Base-by-base conservation (phyloP, 164 flowering plant species). In the Stephania japonica region DNA sequence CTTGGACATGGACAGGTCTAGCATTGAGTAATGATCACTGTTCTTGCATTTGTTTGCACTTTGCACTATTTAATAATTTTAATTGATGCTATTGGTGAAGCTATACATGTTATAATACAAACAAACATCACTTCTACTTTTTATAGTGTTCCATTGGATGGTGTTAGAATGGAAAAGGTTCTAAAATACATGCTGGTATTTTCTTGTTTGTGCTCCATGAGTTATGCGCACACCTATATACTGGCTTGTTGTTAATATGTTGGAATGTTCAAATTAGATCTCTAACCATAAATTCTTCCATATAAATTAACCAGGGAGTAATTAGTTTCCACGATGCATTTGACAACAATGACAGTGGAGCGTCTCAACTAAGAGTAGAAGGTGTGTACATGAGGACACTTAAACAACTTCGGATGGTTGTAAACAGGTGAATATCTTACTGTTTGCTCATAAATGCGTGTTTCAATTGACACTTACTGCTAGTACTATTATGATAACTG, bases 331-430 rank as follows among this genome's bases (percentile, higher is more conserved):
- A 86, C 75, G 94, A 91, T 76, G 90, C 84, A 47, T 87, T 84
- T 75, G 88, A 87, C 80, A 87, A 89, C 75, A 86, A 82, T 76
- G 91, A 87, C 75, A 87, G 79, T 77, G 91, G 93, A 73, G 91
- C 90, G 81, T 89, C 95, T 81, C 96, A 85, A 78, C 85, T 93
- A 73, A 86, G 87, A 73, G 91, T 93, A 50, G 99, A 93, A 83
- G 98, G 99, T 80, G 99, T 95, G 59, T 95, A 93, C 79, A 87
- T 95, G 74, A 93, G 98, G 98, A 98, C 98, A 53, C 93, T 95
- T 84, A 91, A 89, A 86, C 99, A 95, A 76, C 96, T 95, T 69
- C 90, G 99, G 63, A 81, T 95, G 90, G 94, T 95, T 72, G 94
- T 89, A 73, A 88, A 84, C 84, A 88, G 98, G 99, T 95, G 82